Base-by-base conservation (phyloP, 495 filamentous ascomycete species). In the Parachaetomium inaequale region DNA sequence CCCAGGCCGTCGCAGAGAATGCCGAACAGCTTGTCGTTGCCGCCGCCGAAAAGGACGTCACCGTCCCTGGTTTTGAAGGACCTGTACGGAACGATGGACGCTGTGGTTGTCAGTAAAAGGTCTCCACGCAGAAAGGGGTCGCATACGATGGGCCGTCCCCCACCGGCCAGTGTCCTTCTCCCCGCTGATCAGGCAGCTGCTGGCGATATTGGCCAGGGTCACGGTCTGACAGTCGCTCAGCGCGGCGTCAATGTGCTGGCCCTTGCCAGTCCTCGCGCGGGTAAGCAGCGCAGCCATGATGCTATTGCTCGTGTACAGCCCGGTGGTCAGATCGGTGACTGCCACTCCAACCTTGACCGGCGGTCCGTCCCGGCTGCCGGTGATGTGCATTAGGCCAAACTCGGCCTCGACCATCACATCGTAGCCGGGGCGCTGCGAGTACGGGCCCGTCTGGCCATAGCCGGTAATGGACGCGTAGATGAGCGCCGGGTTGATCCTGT, bases 321-420 rank as follows among this genome's bases (percentile, higher is more conserved):
- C 94, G 0, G 94, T 98, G 0, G 94, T 98, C 55, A 98, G 74
- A 72, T 98, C 94, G 0, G 95, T 98, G 7, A 98, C 93, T 7
- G 94, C 94, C 15, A 98, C 94, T 5, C 94, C 94, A 2, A 98
- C 94, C 75, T 98, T 98, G 15, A 96, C 95, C 0, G 95, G 95
- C 2, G 92, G 89, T 0, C 94, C 91, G 59, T 96, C 91, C 65
- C 90, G 78, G 45, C 81, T 80, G 12, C 94, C 94, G 0, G 94
- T 98, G 58, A 98, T 98, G 72, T 98, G 95, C 94, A 98, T 98
- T 58, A 98, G 70, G 6, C 94, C 94, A 79, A 98, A 91, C 74
- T 98, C 94, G 45, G 93, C 95, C 75, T 98, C 94, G 0, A 98
- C 95, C 92, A 98, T 98, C 60, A 98, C 95, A 75, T 98, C 94